phyloP scores from a whole-genome alignment of 495 filamentous ascomycete species.

The Aspergillus kassunensis region DNA sequence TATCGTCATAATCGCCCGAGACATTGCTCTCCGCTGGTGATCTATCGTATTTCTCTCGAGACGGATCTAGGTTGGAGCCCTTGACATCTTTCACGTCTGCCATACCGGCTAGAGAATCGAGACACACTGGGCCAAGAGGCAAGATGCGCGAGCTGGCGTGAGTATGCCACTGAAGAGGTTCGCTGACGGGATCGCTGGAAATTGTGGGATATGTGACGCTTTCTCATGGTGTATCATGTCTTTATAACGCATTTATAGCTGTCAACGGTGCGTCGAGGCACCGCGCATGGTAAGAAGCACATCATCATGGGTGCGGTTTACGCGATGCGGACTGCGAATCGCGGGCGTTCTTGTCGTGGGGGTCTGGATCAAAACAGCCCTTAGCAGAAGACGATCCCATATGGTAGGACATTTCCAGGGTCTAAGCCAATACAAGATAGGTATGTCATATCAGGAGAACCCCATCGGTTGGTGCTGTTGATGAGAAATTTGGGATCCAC shows the following conservation, averaged over 20 bases:
- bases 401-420: background rate
- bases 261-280: background rate
- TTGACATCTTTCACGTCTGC: slow-evolving; percentile 6
- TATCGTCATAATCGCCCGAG: slow-evolving; percentile 21
- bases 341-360: slow-evolving; percentile 4
- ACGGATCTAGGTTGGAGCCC: background rate
- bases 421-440: background rate
- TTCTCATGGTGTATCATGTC: background rate
- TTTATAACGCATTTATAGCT: slow-evolving; percentile 3
- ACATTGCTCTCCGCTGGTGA: slow-evolving; percentile 15
- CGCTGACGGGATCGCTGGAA: background rate
- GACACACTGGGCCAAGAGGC: background rate
- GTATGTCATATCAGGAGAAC: background rate
- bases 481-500: slow-evolving; percentile 22
- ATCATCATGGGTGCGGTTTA: slow-evolving; percentile 12
- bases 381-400: slow-evolving; percentile 6
- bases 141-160: background rate
- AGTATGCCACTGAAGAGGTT: background rate
- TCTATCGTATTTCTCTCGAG: slow-evolving; percentile 3
- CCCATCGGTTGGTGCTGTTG: slow-evolving; percentile 4
- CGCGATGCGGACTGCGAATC: slow-evolving; percentile 16
- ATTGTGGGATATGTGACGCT: background rate
- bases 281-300: slow-evolving; percentile 14
- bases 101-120: slow-evolving; percentile 4
- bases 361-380: slow-evolving; percentile 3